Base-by-base conservation (phyloP, 2,329 filamentous ascomycete genomes). In the Ramularia collo-cygni region DNA sequence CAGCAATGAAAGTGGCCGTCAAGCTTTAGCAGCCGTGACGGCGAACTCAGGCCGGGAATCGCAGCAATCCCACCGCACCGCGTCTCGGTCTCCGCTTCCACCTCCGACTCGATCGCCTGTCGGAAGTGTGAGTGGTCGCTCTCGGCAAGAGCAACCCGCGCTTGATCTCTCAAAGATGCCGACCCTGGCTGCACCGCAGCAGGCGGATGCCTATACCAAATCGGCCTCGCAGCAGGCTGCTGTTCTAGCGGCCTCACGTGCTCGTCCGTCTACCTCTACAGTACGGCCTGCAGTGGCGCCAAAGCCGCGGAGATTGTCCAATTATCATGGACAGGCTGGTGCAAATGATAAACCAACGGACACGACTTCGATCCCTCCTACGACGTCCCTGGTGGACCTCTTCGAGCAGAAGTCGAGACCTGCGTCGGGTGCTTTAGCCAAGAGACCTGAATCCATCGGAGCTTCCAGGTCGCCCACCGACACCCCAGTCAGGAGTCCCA, bases 311-410 rank as follows among this genome's bases (percentile, higher is more conserved):
- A 37, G 49, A 26, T 46, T 56, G 13, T 57, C 53, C 17, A 42
- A 37, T 19, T 37, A 45, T 24, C 38, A 40, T 28, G 40, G 16
- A 28, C 38, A 21, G 32, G 37, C 37, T 13, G 26, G 33, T 18
- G 43, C 33, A 10, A 15, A 21, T 27, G 34, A 28, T 26, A 42
- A 37, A 38, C 42, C 44, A 9, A 51, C 51, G 21, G 53, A 58
- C 30, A 37, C 33, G n/a, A 48, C 46, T 7, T 37, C 51, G 2
- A 56, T 56, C 10, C 43, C 74, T 16, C 71, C 81, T 0, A 81
- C 81, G 0, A 76, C 69, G 3, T 75, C 78, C 4, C 66, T 86
- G 14, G 80, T 86, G 38, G 75, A 75, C 28, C 71, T 85, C 64
- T 86, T 86, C 50, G 83, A 88, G 61, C 67, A 71, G 47, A 70